A percentile compares a stretch with the other conserved stretches of the same genome.
phyloP scores from a whole-genome alignment of 345 rosid genomes.

The Abelmoschus esculentus region DNA sequence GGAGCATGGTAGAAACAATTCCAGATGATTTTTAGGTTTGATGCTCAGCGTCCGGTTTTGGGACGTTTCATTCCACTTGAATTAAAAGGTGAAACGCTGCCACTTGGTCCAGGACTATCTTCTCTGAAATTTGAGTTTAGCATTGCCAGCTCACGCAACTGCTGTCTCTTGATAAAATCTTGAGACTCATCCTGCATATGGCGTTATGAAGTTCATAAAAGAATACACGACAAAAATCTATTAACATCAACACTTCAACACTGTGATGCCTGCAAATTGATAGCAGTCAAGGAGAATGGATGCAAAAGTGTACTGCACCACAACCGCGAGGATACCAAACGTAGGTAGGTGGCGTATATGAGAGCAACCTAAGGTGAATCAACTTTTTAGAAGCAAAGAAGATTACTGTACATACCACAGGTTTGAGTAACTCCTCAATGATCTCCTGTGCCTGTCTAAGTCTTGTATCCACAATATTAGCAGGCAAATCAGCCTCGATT shows the following conservation, averaged over 20 bases:
- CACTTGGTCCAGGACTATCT: slow-evolving; percentile 97
- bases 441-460: slow-evolving; percentile 68
- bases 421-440: slow-evolving; percentile 86
- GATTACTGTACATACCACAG: slow-evolving; percentile 52
- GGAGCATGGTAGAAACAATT: slow-evolving; percentile 16
- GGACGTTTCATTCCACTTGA: slow-evolving; percentile 95
- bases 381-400: not conserved
- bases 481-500: slow-evolving; percentile 68
- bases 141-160: slow-evolving; percentile 83
- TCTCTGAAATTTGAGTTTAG: slow-evolving; percentile 90
- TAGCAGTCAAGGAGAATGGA: no score
- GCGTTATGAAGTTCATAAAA: not conserved
- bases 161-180: slow-evolving; percentile 92
- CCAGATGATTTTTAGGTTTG: not conserved
- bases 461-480: slow-evolving; percentile 46
- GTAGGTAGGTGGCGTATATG: not conserved
- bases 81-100: slow-evolving; percentile 91
- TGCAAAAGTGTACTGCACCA: not conserved
- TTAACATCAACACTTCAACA: not conserved
- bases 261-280: not conserved
- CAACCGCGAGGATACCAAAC: not conserved
- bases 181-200: slow-evolving; percentile 80
- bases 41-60: slow-evolving; percentile 68
- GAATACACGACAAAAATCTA: not conserved
- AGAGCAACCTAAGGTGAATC: not conserved